These are phyloP conservation scores for Cenchrus purpureus DNA, from an alignment of 176 grass and related monocot species.

Conservation along the genomic window DNA sequence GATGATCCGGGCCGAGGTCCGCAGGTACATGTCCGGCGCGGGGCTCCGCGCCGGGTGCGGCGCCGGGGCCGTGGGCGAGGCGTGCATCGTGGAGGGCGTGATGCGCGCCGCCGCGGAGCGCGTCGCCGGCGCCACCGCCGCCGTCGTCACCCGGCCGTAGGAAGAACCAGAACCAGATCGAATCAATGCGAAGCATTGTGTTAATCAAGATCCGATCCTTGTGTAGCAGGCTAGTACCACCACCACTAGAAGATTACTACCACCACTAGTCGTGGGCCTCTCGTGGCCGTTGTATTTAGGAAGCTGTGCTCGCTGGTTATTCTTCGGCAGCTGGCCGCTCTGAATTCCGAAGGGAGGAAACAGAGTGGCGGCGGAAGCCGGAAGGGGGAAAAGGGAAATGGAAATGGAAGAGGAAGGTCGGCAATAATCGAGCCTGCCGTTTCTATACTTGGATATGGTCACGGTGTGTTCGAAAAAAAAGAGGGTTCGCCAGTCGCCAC, in stretches of 20 bases:
- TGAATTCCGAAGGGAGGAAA: constrained; percentile 16
- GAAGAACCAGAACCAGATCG: neutral
- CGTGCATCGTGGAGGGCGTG: constrained; percentile 50
- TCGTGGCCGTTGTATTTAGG: neutral
- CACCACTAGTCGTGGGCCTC: neutral
- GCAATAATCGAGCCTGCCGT: constrained; percentile 3
- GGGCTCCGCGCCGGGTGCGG: constrained; percentile 53
- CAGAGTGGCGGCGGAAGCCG: constrained; percentile 32
- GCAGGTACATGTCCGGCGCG: constrained; percentile 78
- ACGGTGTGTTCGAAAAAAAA: neutral
- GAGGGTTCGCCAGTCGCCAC: too few species aligned
- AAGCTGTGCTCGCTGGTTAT: neutral
- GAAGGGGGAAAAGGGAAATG: neutral
- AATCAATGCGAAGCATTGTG: constrained; percentile 43
- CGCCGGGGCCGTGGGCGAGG: constrained; percentile 38
- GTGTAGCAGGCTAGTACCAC: neutral
- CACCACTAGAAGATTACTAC: neutral
- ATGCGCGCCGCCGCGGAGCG: constrained; percentile 64
- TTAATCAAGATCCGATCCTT: constrained; percentile 36
- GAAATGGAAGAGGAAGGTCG: constrained; percentile 14
- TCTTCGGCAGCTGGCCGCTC: constrained; percentile 31
- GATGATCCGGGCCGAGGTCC: constrained; percentile 86
- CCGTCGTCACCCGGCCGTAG: constrained; percentile 32
- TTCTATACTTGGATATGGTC: neutral
- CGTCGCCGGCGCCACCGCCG: constrained; percentile 21